Base-by-base conservation (phyloP, 2,329 filamentous ascomycete genomes). In the Amauroascus verrucosus region DNA sequence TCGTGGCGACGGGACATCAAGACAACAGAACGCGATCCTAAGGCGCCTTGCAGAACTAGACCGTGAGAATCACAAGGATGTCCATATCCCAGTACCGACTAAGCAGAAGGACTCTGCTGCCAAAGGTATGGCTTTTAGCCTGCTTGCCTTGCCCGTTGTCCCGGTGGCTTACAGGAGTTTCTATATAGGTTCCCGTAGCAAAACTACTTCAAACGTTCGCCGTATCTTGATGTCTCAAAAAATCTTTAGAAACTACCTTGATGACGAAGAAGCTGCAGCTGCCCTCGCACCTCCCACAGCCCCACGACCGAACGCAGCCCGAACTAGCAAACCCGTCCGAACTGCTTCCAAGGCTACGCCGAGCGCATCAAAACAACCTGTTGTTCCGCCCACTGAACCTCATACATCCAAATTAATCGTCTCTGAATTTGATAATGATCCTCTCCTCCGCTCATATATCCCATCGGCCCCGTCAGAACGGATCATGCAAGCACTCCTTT, bases 41-140 rank as follows among this genome's bases (percentile, higher is more conserved):
- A 85, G 88, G 60, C 87, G 93, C 62, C 79, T 97, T 45, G 84
- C 87, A 57, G 84, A 86, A 38, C 77, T 98, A 33, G 87, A 94
- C 64, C 81, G 82, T 50, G 93, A 97, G 65, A 87, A 85, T 59
- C 78, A 84, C 62, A 76, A 78, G 55, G 86, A 91, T 59, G 80
- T 81, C 1, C 74, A 78, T n/a, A 88, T 94, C 49, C 75, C 84
- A 0, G 74, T 91, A 2, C 82, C 83, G 0, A 69, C 76, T 2
- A 81, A 78, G 64, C 69, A 64, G 56, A 61, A 66, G 56, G 72
- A 75, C 20, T 70, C 67, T 52, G 70, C 68, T 35, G 65, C 67
- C 11, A 65, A 70, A 66, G 69, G 70, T 69, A 65, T 28, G 59
- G 11, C 9, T 53, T 56, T 44, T 32, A 41, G 16, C 16, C 26